Evolutionary conservation across 306 rosid species (phyloP).

Genomic region (Carpinus viminea): DNA sequence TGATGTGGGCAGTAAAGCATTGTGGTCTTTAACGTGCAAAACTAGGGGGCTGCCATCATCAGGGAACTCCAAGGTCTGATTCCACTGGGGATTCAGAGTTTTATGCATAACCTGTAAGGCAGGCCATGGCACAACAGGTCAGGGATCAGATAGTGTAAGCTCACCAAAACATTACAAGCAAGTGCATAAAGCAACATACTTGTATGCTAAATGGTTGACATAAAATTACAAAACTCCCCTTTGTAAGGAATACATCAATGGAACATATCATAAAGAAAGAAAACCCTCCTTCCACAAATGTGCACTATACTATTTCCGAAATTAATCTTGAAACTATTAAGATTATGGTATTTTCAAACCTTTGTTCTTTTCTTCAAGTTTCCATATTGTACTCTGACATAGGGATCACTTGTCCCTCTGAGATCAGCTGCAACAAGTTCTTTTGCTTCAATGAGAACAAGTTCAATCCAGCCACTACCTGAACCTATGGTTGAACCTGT

Average conservation of each 20-base stretch:
- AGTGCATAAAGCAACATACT: background rate
- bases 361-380: slow-evolving; percentile 79
- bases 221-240: too few relatives aligned
- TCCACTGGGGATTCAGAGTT: slow-evolving; percentile 89
- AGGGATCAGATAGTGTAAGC: slow-evolving; percentile 7
- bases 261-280: too few relatives aligned
- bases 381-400: slow-evolving; percentile 88
- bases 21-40: slow-evolving; percentile 86
- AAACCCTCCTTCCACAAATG: too few relatives aligned
- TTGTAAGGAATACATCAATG: too few relatives aligned
- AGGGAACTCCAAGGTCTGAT: slow-evolving; percentile 88
- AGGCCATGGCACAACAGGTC: slow-evolving; percentile 21
- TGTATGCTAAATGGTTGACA: background rate
- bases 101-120: slow-evolving; percentile 61
- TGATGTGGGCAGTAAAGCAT: slow-evolving; percentile 69
- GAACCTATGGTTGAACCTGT: slow-evolving; percentile 30
- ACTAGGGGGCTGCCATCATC: slow-evolving; percentile 79
- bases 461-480: slow-evolving; percentile 79
- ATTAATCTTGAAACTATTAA: background rate
- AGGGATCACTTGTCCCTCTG: slow-evolving; percentile 99
- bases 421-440: slow-evolving; percentile 95
- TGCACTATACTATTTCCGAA: background rate
- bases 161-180: slow-evolving; percentile 10
- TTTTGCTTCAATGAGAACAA: slow-evolving; percentile 80
- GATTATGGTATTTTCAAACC: slow-evolving; percentile 49